Evolutionary conservation across 2,329 filamentous ascomycete species (phyloP).

Genomic region (Penicillium fuscoglaucum): DNA sequence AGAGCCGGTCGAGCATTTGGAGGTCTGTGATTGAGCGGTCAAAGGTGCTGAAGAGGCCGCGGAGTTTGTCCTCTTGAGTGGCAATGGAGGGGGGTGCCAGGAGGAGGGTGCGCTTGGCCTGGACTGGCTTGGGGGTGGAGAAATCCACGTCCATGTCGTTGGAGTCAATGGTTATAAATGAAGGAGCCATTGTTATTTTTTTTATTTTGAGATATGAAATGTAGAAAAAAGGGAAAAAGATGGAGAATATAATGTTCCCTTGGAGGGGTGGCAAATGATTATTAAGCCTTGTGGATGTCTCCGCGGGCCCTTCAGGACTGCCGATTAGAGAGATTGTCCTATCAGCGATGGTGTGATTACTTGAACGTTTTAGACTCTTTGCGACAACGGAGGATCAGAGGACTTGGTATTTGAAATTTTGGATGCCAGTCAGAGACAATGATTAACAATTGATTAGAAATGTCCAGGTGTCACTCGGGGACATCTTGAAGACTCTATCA

Average conservation of each 20-base stretch:
- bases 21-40: slow-evolving; percentile 79
- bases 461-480: too few relatives aligned
- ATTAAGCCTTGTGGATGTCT: slow-evolving; percentile 3
- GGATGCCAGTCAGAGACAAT: background rate
- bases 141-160: slow-evolving; percentile 54
- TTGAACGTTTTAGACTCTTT: slow-evolving; percentile 1
- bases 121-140: slow-evolving; percentile 31
- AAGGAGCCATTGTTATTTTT: slow-evolving; percentile 25
- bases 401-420: background rate
- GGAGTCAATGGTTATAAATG: slow-evolving; percentile 56
- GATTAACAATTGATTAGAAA: background rate
- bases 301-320: background rate
- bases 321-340: slow-evolving; percentile 1
- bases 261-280: slow-evolving; percentile 25
- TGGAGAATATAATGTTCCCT: slow-evolving; percentile 1
- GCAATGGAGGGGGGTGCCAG: slow-evolving; percentile 89
- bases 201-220: background rate
- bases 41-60: slow-evolving; percentile 68
- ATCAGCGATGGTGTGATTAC: slow-evolving; percentile 5
- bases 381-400: background rate
- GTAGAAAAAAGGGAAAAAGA: slow-evolving; percentile 3
- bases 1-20: slow-evolving; percentile 95
- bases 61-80: slow-evolving; percentile 76
- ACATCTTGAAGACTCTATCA: background rate
- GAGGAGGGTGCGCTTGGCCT: slow-evolving; percentile 65